phyloP scores from a whole-genome alignment of 2,329 filamentous ascomycete genomes.

The Falciphora oryzae region DNA sequence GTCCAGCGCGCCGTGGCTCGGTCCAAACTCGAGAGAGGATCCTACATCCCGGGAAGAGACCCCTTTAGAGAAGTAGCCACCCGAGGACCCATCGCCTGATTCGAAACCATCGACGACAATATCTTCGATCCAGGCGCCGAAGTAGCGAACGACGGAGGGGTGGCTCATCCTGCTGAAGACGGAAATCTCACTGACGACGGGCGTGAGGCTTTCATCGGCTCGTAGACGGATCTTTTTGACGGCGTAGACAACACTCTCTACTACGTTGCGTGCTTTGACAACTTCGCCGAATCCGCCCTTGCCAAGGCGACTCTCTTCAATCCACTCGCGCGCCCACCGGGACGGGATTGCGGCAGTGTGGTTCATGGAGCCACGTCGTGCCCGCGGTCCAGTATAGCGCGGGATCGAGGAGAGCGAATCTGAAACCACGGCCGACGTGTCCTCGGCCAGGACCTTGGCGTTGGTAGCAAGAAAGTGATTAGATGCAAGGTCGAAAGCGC shows the following conservation, averaged over 20 bases:
- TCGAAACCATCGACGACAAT: constrained; percentile 43
- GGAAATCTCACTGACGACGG: constrained; percentile 80
- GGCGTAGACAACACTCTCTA: constrained; percentile 89
- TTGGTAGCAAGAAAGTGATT: constrained; percentile 63
- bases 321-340: constrained; percentile 8
- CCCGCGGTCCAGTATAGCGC: constrained; percentile 37
- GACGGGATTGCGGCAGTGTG: constrained; percentile 20
- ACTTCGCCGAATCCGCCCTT: constrained; percentile 96
- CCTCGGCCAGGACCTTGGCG: constrained; percentile 50
- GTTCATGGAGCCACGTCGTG: constrained; percentile 57
- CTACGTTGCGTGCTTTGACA: constrained; percentile 88
- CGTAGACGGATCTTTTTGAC: constrained; percentile 93
- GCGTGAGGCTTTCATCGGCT: constrained; percentile 70
- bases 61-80: constrained; percentile 18
- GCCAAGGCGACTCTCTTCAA: constrained; percentile 81
- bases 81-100: constrained; percentile 36
- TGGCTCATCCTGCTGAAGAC: constrained; percentile 90
- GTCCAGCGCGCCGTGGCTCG: constrained; percentile 77
- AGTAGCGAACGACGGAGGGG: constrained; percentile 81
- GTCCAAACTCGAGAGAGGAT: constrained; percentile 52
- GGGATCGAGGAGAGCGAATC: constrained; percentile 36
- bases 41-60: constrained; percentile 20
- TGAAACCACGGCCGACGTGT: constrained; percentile 33
- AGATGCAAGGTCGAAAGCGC: constrained; percentile 67
- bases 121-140: constrained; percentile 90